phyloP scores from a whole-genome alignment of 2,329 filamentous ascomycete species.

The Fusarium poae region DNA sequence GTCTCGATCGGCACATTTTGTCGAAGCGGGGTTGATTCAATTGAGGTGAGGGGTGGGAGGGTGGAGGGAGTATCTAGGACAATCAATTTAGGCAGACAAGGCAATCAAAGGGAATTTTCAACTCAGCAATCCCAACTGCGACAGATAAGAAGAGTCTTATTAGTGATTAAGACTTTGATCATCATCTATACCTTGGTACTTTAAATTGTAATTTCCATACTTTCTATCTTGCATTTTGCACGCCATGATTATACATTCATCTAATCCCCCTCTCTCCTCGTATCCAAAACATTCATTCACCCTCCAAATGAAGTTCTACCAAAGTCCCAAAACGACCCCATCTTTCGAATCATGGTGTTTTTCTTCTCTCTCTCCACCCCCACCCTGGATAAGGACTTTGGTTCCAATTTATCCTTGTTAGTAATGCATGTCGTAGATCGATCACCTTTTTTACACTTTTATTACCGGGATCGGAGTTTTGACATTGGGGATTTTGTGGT shows the following conservation, averaged over 20 bases:
- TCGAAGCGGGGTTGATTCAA: conserved; percentile 11
- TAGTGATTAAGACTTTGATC: neutral
- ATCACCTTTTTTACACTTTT: conserved; percentile 36
- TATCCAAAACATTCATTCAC: neutral
- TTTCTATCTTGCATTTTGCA: neutral
- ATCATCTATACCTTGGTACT: no score
- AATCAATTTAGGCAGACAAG: conserved; percentile 25
- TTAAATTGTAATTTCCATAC: neutral
- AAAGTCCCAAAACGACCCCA: conserved; percentile 37
- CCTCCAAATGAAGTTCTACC: conserved; percentile 32
- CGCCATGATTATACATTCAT: neutral
- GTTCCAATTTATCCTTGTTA: conserved; percentile 12
- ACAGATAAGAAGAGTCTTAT: neutral
- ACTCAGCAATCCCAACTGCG: neutral
- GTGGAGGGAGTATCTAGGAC: neutral
- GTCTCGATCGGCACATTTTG: conserved; percentile 17
- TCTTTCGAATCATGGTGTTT: conserved; percentile 37
- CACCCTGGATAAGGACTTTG: conserved; percentile 24
- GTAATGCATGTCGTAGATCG: conserved; percentile 17
- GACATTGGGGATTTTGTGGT: no score
- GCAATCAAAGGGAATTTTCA: neutral
- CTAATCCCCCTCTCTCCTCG: neutral
- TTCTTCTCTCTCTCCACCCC: neutral
- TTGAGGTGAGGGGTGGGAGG: neutral
- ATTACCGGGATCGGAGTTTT: neutral